Percentiles rank a stretch among this genome's conserved stretches.
phyloP scores from a whole-genome alignment of 257 asterid genomes.

The Gardenia jasminoides region DNA sequence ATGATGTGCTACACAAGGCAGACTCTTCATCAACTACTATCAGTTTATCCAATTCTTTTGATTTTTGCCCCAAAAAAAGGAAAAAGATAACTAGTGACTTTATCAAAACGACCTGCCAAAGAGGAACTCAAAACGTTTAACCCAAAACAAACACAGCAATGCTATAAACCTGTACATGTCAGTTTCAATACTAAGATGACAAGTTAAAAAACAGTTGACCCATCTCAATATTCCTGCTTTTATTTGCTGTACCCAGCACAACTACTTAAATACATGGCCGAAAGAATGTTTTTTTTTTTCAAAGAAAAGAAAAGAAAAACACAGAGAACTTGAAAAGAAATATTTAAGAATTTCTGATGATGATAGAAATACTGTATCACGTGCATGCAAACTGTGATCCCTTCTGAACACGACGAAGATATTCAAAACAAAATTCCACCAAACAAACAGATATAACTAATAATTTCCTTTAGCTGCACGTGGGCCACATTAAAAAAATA shows the following conservation, averaged over 20 bases:
- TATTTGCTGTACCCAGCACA: background rate
- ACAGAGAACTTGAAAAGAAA: too few species aligned
- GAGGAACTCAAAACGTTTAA: background rate
- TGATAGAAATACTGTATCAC: background rate
- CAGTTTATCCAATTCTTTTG: background rate
- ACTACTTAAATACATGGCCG: background rate
- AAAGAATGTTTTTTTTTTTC: background rate
- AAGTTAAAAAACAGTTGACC: background rate
- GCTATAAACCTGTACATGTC: background rate
- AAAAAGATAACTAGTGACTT: background rate
- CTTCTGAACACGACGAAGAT: conserved; percentile 7
- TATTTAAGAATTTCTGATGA: background rate
- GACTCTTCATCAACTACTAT: background rate
- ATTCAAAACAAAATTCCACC: background rate
- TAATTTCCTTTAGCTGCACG: conserved; percentile 8
- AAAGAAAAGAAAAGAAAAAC: background rate
- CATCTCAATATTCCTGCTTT: background rate
- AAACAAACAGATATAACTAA: background rate
- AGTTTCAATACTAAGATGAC: too few species aligned
- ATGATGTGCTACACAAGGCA: background rate
- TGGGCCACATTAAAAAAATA: background rate
- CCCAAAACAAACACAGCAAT: background rate
- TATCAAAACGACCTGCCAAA: background rate
- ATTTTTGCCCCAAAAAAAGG: background rate
- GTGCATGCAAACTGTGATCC: conserved; percentile 22